These are phyloP conservation scores for Neonectria coccinea DNA, from an alignment of 2,329 filamentous ascomycete genomes.

Conservation along the genomic window DNA sequence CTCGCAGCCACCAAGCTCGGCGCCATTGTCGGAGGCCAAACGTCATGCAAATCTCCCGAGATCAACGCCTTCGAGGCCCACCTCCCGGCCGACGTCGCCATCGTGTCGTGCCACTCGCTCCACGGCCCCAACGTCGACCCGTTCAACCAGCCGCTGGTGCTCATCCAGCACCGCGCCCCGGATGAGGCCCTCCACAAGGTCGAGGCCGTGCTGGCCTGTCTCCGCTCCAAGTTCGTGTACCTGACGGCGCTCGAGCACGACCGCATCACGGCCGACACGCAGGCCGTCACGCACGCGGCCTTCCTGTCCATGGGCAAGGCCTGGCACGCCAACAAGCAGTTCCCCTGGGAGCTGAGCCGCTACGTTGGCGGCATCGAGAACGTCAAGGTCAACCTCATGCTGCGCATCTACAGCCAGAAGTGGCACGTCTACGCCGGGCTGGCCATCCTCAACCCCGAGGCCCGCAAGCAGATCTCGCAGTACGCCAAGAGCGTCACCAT, in stretches of 20 bases:
- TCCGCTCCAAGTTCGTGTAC: constrained; percentile 87
- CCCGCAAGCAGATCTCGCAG: constrained; percentile 91
- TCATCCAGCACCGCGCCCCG: constrained; percentile 93
- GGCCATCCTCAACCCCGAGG: constrained; percentile 94
- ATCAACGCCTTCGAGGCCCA: constrained; percentile 92
- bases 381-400: constrained; percentile 97
- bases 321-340: constrained; percentile 95
- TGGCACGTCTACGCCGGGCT: constrained; percentile 99
- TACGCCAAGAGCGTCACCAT: constrained; percentile 94
- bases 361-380: constrained; percentile 99
- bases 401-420: constrained; percentile 98
- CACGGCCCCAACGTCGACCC: constrained; percentile 93
- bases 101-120: constrained; percentile 95
- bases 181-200: constrained; percentile 82
- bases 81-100: constrained; percentile 88
- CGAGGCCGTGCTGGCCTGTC: constrained; percentile 82
- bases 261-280: constrained; percentile 96
- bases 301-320: constrained; percentile 98
- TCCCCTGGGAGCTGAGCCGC: constrained; percentile 95
- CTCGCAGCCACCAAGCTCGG: constrained; percentile 87
- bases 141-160: constrained; percentile 87
- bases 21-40: constrained; percentile 96
- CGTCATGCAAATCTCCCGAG: constrained; percentile 97
- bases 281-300: constrained; percentile 96
- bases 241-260: constrained; percentile 91